Base-by-base conservation (phyloP, 805 yeast genomes). In the Sugiyamaella americana region DNA sequence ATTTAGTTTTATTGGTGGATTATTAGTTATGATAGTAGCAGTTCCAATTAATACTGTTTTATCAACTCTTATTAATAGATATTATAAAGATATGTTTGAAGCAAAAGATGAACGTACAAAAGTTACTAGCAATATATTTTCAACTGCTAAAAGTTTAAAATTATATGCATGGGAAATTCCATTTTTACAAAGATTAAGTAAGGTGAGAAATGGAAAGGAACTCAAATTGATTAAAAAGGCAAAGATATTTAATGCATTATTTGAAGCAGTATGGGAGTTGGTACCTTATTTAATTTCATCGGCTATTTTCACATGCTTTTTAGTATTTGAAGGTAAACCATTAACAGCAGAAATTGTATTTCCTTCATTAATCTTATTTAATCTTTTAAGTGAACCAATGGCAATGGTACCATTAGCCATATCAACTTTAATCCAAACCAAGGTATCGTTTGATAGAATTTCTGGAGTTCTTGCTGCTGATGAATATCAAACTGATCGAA, bases 111-210 rank as follows among this genome's bases (percentile, higher is more conserved):
- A 82, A 63, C 82, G 98, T 70, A 84, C 95, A 11, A 79, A 95
- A 53, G 69, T 87, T 42, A 81, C 85, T 49, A 80, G 84, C 51
- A 96, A 87, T 63, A 84, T 87, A 45, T 73, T 87, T 59, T 82
- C 84, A 60, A 85, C 85, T 56, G 86, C 88, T 60, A 87, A 87
- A 67, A 87, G 96, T 5, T 72, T 91, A 63, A 91, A 91, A 63
- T 72, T 91, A 42, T 91, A 89, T 59, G 94, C 93, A 1, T 91
- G 98, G 98, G 98, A 91, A 67, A 68, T 61, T 23, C 95, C 97
- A 3, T 89, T 86, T 63, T 76, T 77, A 58, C 74, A 72, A 24
- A 83, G 82, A 58, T 71, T 91, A 47, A 76, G 76, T 51, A 68
- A 79, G 58, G 93, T 89, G 23, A 83, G 98, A 73, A 86, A 89